Conservation (phyloP, 352 stramenopile genomes). For the Stramenopiles sp. region DNA sequence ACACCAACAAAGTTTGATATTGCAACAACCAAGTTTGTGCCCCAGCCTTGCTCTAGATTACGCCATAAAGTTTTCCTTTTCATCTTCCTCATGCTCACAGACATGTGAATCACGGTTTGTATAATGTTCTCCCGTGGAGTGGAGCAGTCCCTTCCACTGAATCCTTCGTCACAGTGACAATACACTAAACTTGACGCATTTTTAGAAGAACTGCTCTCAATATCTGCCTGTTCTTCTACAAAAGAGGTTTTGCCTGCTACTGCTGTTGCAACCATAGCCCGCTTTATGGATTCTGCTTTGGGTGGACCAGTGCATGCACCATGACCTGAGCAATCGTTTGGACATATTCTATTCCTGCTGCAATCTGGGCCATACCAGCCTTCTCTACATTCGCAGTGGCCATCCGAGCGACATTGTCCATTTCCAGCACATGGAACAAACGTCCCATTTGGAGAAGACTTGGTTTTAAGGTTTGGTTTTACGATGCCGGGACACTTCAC, state of each 20-base stretch:
- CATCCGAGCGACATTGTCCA: background rate
- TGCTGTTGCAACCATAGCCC: background rate
- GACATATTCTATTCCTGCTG: background rate
- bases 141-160: background rate
- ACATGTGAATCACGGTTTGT: background rate
- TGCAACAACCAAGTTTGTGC: background rate
- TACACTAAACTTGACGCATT: background rate
- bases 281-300: background rate
- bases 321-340: background rate
- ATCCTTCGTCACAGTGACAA: slow-evolving; percentile 10
- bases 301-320: background rate
- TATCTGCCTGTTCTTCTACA: background rate
- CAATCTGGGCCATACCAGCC: background rate
- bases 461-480: no score
- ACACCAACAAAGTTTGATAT: slow-evolving; percentile 9
- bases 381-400: background rate
- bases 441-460: no score
- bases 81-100: background rate
- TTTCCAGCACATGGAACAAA: background rate
- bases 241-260: background rate
- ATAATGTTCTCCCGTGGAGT: background rate
- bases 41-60: background rate
- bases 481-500: background rate
- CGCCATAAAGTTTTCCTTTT: background rate
- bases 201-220: no score